phyloP scores from a whole-genome alignment of 306 rosid genomes.

The Prunus padus region DNA sequence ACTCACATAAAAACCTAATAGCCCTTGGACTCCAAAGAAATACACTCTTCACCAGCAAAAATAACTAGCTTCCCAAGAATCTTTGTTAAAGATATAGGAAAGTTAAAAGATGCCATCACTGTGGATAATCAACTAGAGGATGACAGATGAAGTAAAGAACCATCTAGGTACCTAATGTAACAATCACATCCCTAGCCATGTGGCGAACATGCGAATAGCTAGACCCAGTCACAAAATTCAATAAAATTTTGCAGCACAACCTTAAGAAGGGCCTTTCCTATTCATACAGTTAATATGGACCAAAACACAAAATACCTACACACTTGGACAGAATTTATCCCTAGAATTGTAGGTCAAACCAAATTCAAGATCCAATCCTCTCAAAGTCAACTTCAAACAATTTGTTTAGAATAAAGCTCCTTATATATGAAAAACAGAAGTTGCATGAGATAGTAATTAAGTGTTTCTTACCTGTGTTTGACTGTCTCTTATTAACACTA shows the following conservation, averaged over 20 bases:
- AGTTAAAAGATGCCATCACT: not conserved
- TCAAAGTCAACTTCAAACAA: not conserved
- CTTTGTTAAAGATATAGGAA: not conserved
- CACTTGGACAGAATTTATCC: not conserved
- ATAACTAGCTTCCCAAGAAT: not conserved
- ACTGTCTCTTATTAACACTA: slow-evolving; percentile 91
- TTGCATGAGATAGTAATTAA: slow-evolving; percentile 23
- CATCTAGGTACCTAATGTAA: not conserved
- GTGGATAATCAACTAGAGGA: not conserved
- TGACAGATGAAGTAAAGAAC: not conserved
- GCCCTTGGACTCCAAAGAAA: not conserved
- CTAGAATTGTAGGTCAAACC: not conserved
- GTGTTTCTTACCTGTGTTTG: slow-evolving; percentile 82
- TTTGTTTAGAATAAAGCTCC: not conserved
- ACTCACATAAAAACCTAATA: not conserved
- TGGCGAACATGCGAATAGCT: not conserved
- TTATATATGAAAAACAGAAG: slow-evolving; percentile 1
- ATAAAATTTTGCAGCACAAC: not conserved
- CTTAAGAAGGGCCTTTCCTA: not conserved
- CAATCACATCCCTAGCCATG: not conserved
- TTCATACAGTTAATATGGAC: not conserved
- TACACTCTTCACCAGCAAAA: not conserved
- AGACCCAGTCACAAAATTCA: not conserved
- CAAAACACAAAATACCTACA: not conserved
- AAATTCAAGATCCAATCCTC: not conserved